Evolutionary conservation across 1,284 basidiomycete genomes (phyloP).

Genomic region (Ustilago tritici): DNA sequence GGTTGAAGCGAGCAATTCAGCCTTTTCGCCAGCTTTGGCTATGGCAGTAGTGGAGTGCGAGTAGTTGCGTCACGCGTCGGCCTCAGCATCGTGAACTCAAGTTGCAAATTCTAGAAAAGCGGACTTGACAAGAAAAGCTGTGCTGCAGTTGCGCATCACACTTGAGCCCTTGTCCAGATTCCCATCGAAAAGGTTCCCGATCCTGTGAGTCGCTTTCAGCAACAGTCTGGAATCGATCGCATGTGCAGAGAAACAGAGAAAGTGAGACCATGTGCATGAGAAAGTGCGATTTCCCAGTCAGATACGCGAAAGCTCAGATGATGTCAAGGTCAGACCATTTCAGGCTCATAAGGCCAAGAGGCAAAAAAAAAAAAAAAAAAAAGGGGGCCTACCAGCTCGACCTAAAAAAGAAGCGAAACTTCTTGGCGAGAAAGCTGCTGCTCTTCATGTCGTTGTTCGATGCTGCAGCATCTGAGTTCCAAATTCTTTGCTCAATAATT

Average conservation of each 20-base stretch:
- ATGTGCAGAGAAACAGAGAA: background rate
- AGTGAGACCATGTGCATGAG: background rate
- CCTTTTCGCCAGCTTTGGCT: background rate
- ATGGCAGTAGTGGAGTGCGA: background rate
- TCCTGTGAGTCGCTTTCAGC: no score
- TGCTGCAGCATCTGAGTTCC: background rate
- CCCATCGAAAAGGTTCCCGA: no score
- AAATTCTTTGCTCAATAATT: background rate
- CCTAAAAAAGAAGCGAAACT: constrained; percentile 13
- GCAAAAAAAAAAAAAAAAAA: background rate
- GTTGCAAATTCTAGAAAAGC: background rate
- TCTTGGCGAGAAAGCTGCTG: constrained; percentile 4
- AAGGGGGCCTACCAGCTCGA: background rate
- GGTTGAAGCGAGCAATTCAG: background rate
- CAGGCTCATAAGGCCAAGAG: background rate
- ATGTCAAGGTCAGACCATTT: background rate
- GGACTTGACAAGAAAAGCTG: background rate
- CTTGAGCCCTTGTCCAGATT: no score
- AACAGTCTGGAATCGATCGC: background rate
- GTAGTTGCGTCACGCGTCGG: background rate
- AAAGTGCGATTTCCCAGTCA: background rate
- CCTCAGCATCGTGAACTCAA: background rate
- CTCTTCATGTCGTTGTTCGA: background rate
- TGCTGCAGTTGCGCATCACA: background rate
- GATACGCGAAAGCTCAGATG: background rate